Evolutionary conservation across 805 yeast genomes (phyloP).

Genomic region (Wickerhamomyces queroliae): DNA sequence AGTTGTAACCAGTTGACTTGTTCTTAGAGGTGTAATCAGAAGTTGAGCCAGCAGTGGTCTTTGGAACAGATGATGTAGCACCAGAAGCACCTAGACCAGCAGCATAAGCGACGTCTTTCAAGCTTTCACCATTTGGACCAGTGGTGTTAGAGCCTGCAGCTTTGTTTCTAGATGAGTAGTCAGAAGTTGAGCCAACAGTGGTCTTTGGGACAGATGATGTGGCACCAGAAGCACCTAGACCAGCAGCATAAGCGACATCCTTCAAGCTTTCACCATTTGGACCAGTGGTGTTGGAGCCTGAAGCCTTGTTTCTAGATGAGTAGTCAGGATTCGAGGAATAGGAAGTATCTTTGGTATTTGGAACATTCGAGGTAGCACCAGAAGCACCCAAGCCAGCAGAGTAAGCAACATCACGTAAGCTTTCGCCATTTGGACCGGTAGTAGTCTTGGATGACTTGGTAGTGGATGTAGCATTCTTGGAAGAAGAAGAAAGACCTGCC

Average conservation of each 20-base stretch:
- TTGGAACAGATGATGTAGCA: not conserved
- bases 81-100: slow-evolving; percentile 3
- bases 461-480: not conserved
- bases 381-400: slow-evolving; percentile 8
- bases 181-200: no score
- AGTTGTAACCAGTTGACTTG: no score
- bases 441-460: no score
- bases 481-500: no score
- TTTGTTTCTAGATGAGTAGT: no score
- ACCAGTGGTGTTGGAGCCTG: not conserved
- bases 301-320: not conserved
- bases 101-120: slow-evolving; percentile 1
- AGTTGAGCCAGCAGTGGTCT: not conserved
- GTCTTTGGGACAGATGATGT: no score
- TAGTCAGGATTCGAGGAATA: no score
- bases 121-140: not conserved
- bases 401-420: slow-evolving; percentile 1
- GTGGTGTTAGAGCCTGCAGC: not conserved
- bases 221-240: slow-evolving; percentile 7
- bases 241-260: slow-evolving; percentile 6
- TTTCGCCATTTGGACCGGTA: slow-evolving; percentile 1
- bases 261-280: slow-evolving; percentile 2
- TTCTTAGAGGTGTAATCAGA: not conserved
- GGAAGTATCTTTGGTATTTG: no score
- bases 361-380: slow-evolving; percentile 7